Base-by-base conservation (phyloP, 2,329 filamentous ascomycete species). In the Akanthomyces muscarius region DNA sequence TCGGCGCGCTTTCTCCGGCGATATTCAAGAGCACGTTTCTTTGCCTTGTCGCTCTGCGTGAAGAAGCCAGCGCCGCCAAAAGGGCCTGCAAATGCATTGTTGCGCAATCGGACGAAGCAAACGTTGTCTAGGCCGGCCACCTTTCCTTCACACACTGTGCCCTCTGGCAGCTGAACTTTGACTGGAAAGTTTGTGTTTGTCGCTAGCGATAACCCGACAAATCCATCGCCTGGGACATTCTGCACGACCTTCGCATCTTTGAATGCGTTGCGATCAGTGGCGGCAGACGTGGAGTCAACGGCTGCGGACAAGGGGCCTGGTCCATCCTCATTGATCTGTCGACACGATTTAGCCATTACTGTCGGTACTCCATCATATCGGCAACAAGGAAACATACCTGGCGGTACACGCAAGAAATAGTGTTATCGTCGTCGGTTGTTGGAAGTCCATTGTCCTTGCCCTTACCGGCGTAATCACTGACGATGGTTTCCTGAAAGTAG, bases 21-120 rank as follows among this genome's bases (percentile, higher is more conserved):
- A n/a, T 57, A 64, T 3, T 38, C 59, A 38, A 64, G 44, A 5
- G 63, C 63, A 8, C 63, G 51, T 58, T 64, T 64, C 25, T 59
- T 58, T 5, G 30, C 23, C 13, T 36, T 38, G n/a, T 44, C 45
- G 38, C 45, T 62, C 30, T 64, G 63, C 2, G 59, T 64, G 38
- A 64, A 64, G 38, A 60, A 61, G 21, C 57, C 63, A 14, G 57
- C 50, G n/a, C 63, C 63, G 8, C 63, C 63, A 62, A 64, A 64
- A 16, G 63, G 63, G 13, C 63, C 63, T 6, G 63, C 63, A 4
- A 47, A 14, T 1, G 52, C 63, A 38, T 62, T 53, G 33, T 64
- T 64, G 53, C 63, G 63, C 11, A 64, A 21, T 13, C 63, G 57
- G 4, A 62, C 63, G 14, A 62, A 62, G 44, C 63, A 64, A 3